Percentiles rank a stretch among this genome's conserved stretches.
phyloP scores from a whole-genome alignment of 2,329 filamentous ascomycete genomes.

The Talaromyces sp. region DNA sequence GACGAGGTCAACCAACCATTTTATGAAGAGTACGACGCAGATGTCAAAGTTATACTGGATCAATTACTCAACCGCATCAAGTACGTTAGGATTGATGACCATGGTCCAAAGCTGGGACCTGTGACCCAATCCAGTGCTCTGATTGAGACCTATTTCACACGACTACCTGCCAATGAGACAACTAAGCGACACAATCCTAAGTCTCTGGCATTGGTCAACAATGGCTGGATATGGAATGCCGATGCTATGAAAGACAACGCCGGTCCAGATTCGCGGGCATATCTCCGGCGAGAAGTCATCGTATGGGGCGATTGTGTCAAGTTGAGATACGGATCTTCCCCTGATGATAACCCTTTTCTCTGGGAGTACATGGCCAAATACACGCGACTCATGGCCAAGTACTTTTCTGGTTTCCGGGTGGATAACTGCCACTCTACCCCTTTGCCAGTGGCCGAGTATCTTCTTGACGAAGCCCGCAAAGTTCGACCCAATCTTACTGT shows the following conservation, averaged over 20 bases:
- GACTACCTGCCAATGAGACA: slow-evolving; percentile 72
- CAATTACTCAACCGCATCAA: slow-evolving; percentile 94
- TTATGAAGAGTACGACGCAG: slow-evolving; percentile 87
- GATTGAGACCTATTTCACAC: slow-evolving; percentile 92
- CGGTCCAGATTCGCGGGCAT: slow-evolving; percentile 83
- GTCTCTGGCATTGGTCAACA: slow-evolving; percentile 82
- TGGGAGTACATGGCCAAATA: slow-evolving; percentile 97
- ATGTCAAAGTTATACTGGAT: slow-evolving; percentile 77
- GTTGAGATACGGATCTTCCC: slow-evolving; percentile 77
- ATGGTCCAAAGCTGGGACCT: slow-evolving; percentile 81
- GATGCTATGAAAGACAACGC: slow-evolving; percentile 94
- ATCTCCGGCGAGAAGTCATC: slow-evolving; percentile 92
- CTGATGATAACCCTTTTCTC: slow-evolving; percentile 83
- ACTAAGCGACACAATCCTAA: slow-evolving; percentile 73
- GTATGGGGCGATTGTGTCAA: slow-evolving; percentile 99
- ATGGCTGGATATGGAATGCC: slow-evolving; percentile 98
- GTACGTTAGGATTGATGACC: slow-evolving; percentile 86
- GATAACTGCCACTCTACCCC: slow-evolving; percentile 98
- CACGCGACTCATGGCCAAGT: slow-evolving; percentile 85
- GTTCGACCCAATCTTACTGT: slow-evolving; percentile 86
- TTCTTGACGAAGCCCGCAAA: slow-evolving; percentile 86
- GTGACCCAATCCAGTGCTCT: slow-evolving; percentile 75
- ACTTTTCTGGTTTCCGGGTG: slow-evolving; percentile 92
- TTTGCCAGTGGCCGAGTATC: slow-evolving; percentile 87
- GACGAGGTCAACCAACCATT: slow-evolving; percentile 83